Base-by-base conservation (phyloP, 106 monocot species). In the Chionographis japonica region DNA sequence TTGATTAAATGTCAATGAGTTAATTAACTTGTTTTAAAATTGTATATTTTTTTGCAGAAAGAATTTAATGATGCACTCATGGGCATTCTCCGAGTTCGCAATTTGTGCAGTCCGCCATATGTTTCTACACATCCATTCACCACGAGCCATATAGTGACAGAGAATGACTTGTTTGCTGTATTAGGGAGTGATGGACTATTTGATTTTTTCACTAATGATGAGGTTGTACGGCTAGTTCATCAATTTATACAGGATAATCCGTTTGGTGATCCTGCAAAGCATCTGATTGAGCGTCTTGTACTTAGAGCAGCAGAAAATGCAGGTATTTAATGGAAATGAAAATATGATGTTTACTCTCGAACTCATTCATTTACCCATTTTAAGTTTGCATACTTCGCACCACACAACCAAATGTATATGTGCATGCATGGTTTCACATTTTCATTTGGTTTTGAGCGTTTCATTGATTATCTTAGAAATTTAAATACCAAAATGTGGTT, bases 181-280 rank as follows among this genome's bases (percentile, higher is more conserved):
- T 69, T 94, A 39, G 94, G 94, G 1, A 90, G 94, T 59, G 94
- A 94, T 60, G 94, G 90, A 3, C 73, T 94, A 11, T 94, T 94
- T 70, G 94, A 94, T 74, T 90, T 87, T 56, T 94, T 87, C 62
- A 72, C 12, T 11, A 90, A 90, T 54, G 69, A 83, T 40, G 87
- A 94, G 70, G 83, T 90, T 59, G 94, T 94, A 17, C 7, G 72
- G 18, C 63, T 90, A 60, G 90, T 85, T 72, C 67, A 87, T 66
- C 53, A 75, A 15, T 94, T 83, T 73, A 85, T 94, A n/a, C 61
- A 74, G 40, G 73, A 78, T 17, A 80, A 85, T 20, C 90, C 90
- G 41, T 73, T 54, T 58, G 90, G 82, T n/a, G 90, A 94, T 75
- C 94, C 94, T 40, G 94, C 94, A 43, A 94, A 94, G 70, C 62